Evolutionary conservation across 805 yeast genomes (phyloP).

Genomic region (Henningerozyma blattae): DNA sequence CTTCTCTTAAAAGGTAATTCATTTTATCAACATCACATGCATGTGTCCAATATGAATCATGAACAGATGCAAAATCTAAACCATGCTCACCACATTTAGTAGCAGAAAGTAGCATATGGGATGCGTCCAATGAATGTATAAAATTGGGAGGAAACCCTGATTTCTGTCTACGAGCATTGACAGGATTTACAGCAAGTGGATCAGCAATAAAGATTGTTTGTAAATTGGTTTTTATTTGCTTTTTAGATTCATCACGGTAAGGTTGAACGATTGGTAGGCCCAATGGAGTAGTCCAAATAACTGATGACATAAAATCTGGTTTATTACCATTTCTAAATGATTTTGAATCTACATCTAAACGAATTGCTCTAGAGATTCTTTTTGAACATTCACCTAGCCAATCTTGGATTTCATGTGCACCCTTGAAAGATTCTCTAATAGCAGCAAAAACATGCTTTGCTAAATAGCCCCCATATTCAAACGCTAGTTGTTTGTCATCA

Average conservation of each 20-base stretch:
- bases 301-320: constrained; percentile 68
- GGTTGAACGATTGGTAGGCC: constrained; percentile 97
- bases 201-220: constrained; percentile 82
- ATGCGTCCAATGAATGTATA: constrained; percentile 91
- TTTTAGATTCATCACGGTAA: constrained; percentile 57
- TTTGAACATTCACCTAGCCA: constrained; percentile 88
- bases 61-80: constrained; percentile 84
- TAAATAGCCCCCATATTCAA: constrained; percentile 47
- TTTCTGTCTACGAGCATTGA: constrained; percentile 79
- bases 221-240: constrained; percentile 64
- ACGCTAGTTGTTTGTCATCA: constrained; percentile 35
- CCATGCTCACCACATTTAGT: constrained; percentile 53
- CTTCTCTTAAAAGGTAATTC: constrained; percentile 60
- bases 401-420: constrained; percentile 92
- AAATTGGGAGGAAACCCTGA: constrained; percentile 94
- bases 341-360: constrained; percentile 47
- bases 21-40: constrained; percentile 69
- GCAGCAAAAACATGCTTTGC: constrained; percentile 72
- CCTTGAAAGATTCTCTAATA: constrained; percentile 72
- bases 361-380: constrained; percentile 63
- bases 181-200: constrained; percentile 74
- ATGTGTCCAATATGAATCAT: constrained; percentile 97
- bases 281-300: constrained; percentile 95
- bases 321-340: constrained; percentile 31
- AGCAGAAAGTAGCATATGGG: constrained; percentile 91